These are phyloP conservation scores for Lachancea nothofagi DNA, from an alignment of 805 yeast species.

Conservation along the genomic window DNA sequence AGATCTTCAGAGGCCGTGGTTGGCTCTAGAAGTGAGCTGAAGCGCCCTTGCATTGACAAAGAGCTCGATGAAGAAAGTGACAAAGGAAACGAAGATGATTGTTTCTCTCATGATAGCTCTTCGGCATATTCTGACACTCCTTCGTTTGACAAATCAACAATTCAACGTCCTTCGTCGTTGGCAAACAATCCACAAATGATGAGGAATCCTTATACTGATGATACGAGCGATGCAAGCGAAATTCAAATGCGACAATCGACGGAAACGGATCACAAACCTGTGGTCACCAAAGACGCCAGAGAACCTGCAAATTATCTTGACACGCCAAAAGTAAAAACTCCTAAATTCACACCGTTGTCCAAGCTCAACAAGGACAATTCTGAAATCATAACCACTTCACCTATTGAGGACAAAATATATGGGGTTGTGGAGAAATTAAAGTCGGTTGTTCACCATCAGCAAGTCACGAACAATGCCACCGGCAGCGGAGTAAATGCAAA, in stretches of 20 bases:
- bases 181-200: background rate
- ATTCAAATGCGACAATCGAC: too few relatives aligned
- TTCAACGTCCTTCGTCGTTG: slow-evolving; percentile 1
- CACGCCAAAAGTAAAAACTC: background rate
- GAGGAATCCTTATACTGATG: background rate
- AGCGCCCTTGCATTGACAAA: slow-evolving; percentile 6
- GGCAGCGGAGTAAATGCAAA: background rate
- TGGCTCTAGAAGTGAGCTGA: background rate
- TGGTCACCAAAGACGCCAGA: background rate
- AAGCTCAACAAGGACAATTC: background rate
- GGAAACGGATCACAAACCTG: too few relatives aligned
- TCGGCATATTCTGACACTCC: slow-evolving; percentile 5
- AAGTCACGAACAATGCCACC: background rate
- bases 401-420: slow-evolving; percentile 3
- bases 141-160: background rate
- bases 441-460: slow-evolving; percentile 2
- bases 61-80: background rate
- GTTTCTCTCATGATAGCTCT: slow-evolving; percentile 2
- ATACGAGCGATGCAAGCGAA: background rate
- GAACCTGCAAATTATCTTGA: background rate
- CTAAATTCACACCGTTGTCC: background rate
- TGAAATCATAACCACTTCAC: background rate
- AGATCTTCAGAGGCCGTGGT: background rate
- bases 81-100: background rate
- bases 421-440: slow-evolving; percentile 3